Evolutionary conservation across 1,284 basidiomycete genomes (phyloP).

Genomic region (Melampsora larici-populina): DNA sequence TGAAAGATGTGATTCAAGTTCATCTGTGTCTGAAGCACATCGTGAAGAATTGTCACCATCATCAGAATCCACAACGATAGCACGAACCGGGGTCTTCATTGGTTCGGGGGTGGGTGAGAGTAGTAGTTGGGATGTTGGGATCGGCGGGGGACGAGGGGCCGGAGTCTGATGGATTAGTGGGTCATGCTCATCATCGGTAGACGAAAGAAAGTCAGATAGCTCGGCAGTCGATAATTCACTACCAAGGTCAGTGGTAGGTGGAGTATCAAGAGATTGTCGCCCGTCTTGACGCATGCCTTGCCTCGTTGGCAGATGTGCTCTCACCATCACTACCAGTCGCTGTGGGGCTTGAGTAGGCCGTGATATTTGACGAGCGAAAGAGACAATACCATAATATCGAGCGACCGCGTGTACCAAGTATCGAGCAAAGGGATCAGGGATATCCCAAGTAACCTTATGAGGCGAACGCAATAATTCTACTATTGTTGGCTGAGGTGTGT

Average conservation of each 20-base stretch:
- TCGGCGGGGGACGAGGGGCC: background rate
- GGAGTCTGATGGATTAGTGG: background rate
- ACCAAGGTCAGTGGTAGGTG: slow-evolving; percentile 31
- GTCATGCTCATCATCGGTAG: slow-evolving; percentile 17
- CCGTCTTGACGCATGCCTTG: slow-evolving; percentile 16
- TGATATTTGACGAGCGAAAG: slow-evolving; percentile 31
- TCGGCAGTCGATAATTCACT: slow-evolving; percentile 23
- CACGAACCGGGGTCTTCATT: background rate
- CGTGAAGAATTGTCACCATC: background rate
- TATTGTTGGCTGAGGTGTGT: slow-evolving; percentile 24
- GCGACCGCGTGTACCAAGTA: slow-evolving; percentile 46
- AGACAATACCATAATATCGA: slow-evolving; percentile 46
- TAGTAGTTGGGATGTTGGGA: background rate
- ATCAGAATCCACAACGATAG: background rate
- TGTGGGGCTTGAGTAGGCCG: background rate
- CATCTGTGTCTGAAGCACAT: background rate
- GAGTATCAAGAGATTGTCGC: slow-evolving; percentile 25
- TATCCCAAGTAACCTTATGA: slow-evolving; percentile 45
- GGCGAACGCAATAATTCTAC: slow-evolving; percentile 43
- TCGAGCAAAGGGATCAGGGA: slow-evolving; percentile 44
- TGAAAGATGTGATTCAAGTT: background rate
- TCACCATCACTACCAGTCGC: slow-evolving; percentile 23
- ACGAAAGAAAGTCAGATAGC: background rate
- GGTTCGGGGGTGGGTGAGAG: background rate
- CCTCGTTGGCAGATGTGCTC: slow-evolving; percentile 26